A percentile compares a stretch with the other conserved stretches of the same genome.
Evolutionary conservation across 495 filamentous ascomycete species (phyloP).

Genomic region (Neurospora hispaniola): DNA sequence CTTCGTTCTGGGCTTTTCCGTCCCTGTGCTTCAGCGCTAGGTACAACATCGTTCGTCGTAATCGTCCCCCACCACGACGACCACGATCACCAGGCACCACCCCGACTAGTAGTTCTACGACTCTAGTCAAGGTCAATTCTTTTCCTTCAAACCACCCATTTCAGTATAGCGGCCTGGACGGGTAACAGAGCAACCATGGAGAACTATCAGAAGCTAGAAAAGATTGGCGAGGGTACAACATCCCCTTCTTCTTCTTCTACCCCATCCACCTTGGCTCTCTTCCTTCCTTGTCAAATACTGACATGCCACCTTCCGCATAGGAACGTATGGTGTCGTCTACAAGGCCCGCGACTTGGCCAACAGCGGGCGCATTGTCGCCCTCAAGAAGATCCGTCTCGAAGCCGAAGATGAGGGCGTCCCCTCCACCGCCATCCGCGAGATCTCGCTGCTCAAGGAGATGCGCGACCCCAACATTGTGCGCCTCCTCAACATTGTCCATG

Average conservation of each 20-base stretch:
- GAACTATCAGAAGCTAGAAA: constrained; percentile 99
- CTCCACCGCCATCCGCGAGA: constrained; percentile 92
- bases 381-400: constrained; percentile 98
- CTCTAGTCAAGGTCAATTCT: neutral
- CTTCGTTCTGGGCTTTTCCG: neutral
- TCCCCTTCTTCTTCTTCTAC: neutral
- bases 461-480: constrained; percentile 89
- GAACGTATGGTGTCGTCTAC: constrained; percentile 89
- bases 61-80: neutral
- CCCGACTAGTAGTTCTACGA: too few relatives aligned
- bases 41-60: neutral
- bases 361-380: constrained; percentile 71
- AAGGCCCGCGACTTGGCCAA: constrained; percentile 77
- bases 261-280: constrained; percentile 1
- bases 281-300: neutral
- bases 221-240: constrained; percentile 87
- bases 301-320: constrained; percentile 29
- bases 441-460: constrained; percentile 94
- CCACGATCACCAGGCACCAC: neutral
- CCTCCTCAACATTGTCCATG: constrained; percentile 89
- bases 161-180: neutral
- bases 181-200: constrained; percentile 54
- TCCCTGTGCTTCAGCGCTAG: neutral
- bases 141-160: neutral
- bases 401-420: constrained; percentile 96